Percentiles rank a stretch among this genome's conserved stretches.
Conservation (phyloP, 176 grass and related monocot genomes). For the Musa acuminata region DNA sequence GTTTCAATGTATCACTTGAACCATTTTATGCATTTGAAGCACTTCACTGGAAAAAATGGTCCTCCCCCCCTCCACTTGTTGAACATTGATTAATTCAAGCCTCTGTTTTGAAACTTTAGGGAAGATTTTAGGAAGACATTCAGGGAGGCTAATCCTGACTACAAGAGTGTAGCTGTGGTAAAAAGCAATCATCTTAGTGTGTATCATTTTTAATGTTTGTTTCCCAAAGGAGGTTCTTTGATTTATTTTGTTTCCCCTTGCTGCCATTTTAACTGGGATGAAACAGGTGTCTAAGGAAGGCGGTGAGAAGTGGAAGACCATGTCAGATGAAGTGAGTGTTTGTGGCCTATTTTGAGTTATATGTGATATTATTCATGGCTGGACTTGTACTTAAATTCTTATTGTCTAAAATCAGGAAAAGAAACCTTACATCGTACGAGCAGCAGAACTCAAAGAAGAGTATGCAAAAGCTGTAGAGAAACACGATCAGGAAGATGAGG, state of each 20-base stretch:
- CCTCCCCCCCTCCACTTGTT: no score
- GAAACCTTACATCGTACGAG: slow-evolving; percentile 63
- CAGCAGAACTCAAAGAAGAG: slow-evolving; percentile 49
- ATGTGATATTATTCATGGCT: not conserved
- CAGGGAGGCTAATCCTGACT: slow-evolving; percentile 58
- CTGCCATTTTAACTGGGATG: not conserved
- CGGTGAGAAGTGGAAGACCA: slow-evolving; percentile 71
- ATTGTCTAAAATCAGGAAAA: slow-evolving; percentile 37
- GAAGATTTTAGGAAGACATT: slow-evolving; percentile 66
- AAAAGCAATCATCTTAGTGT: not conserved
- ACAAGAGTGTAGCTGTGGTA: slow-evolving; percentile 41
- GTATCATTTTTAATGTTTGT: not conserved
- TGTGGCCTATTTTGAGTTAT: not conserved
- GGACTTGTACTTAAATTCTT: not conserved
- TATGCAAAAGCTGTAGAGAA: slow-evolving; percentile 29
- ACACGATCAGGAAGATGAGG: slow-evolving; percentile 34
- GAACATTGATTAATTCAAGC: no score
- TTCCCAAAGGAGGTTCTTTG: not conserved
- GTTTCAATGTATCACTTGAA: no score
- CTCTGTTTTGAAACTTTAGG: slow-evolving; percentile 26
- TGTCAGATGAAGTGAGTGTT: slow-evolving; percentile 56
- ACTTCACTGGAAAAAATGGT: no score
- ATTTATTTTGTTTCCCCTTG: not conserved
- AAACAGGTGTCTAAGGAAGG: slow-evolving; percentile 62
- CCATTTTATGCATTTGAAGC: no score